Conservation (phyloP, 164 flowering plant genomes). For the Chimonanthus salicifolius region DNA sequence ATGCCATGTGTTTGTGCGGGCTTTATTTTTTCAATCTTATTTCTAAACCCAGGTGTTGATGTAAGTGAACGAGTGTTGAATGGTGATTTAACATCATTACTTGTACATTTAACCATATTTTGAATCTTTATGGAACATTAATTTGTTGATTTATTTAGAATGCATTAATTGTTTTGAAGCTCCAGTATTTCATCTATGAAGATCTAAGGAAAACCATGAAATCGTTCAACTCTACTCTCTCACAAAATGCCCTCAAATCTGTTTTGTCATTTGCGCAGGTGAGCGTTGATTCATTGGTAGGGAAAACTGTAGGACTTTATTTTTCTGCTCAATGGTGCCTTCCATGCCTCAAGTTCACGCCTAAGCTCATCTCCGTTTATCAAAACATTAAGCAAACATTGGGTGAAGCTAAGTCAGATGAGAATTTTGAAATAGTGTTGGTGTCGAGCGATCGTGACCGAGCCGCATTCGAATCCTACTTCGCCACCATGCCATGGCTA, state of each 20-base stretch:
- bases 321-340: conserved; percentile 75
- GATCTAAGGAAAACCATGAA: no score
- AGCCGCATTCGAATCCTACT: conserved; percentile 35
- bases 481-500: conserved; percentile 71
- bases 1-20: no score
- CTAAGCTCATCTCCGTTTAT: conserved; percentile 54
- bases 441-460: conserved; percentile 54
- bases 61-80: no score
- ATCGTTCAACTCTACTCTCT: no score
- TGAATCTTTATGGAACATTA: no score
- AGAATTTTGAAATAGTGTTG: conserved; percentile 58
- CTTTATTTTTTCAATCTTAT: no score
- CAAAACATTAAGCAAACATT: conserved; percentile 36
- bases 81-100: no score
- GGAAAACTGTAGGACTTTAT: conserved; percentile 74
- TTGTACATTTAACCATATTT: no score
- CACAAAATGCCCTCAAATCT: no score
- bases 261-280: conserved; percentile 18
- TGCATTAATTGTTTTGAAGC: not conserved
- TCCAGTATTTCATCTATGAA: not conserved
- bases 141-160: no score
- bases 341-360: conserved; percentile 58
- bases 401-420: not conserved
- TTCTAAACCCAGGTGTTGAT: no score
- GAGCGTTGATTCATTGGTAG: conserved; percentile 35